Conservation (phyloP, 2,329 filamentous ascomycete species). For the Fusarium humuli region DNA sequence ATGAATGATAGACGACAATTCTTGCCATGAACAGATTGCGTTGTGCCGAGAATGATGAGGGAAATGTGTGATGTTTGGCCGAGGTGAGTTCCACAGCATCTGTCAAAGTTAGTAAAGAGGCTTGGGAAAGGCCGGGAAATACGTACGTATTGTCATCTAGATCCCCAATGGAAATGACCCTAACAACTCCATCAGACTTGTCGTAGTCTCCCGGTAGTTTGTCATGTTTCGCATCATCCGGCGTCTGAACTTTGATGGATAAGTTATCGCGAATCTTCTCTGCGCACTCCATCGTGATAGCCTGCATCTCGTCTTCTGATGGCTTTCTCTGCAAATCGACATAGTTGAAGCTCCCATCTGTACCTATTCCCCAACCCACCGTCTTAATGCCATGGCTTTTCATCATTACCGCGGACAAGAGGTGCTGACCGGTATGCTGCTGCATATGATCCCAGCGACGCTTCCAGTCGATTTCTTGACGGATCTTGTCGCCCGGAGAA, state of each 20-base stretch:
- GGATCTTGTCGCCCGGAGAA: conserved; percentile 32
- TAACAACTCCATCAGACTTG: conserved; percentile 46
- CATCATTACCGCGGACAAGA: conserved; percentile 50
- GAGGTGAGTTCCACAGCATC: conserved; percentile 50
- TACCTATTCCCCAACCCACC: conserved; percentile 49
- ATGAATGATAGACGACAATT: conserved; percentile 50
- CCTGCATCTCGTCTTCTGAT: conserved; percentile 37
- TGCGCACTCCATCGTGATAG: conserved; percentile 45
- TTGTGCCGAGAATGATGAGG: conserved; percentile 46
- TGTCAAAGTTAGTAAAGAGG: not conserved
- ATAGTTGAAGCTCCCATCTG: conserved; percentile 47
- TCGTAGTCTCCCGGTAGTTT: conserved; percentile 48
- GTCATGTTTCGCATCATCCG: conserved; percentile 41
- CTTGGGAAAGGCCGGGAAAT: rapidly evolving
- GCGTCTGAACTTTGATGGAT: conserved; percentile 43
- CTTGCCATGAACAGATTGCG: conserved; percentile 48
- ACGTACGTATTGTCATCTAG: conserved; percentile 49
- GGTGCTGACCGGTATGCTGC: conserved; percentile 50
- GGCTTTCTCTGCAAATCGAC: conserved; percentile 48
- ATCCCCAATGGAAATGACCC: conserved; percentile 47
- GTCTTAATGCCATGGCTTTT: conserved; percentile 42
- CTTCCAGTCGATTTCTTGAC: conserved; percentile 46
- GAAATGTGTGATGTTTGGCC: conserved; percentile 49
- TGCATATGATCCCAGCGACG: conserved; percentile 53
- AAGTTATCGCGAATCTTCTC: conserved; percentile 43